Percentiles rank a stretch among this genome's conserved stretches.
Conservation (phyloP, 768 basidiomycete genomes). For the Roridomyces roridus region DNA sequence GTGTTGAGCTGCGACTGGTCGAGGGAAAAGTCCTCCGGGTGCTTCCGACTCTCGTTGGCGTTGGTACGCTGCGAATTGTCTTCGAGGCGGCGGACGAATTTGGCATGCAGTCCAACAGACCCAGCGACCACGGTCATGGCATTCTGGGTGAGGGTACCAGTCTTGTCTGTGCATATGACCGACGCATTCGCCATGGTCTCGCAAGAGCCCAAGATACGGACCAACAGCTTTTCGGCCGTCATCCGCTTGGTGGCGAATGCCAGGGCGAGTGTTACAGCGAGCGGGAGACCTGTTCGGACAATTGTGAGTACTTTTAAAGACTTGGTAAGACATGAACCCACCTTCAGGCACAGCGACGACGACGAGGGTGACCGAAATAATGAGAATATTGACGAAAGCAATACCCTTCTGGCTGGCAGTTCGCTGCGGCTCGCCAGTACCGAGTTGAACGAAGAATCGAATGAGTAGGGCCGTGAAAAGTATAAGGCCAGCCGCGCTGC, state of each 20-base stretch:
- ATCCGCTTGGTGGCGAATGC: constrained; percentile 99
- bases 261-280: constrained; percentile 95
- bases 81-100: constrained; percentile 84
- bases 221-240: constrained; percentile 93
- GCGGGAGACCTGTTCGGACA: constrained; percentile 70
- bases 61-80: constrained; percentile 78
- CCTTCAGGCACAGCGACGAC: constrained; percentile 91
- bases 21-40: constrained; percentile 81
- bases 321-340: constrained; percentile 26
- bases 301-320: constrained; percentile 4
- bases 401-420: constrained; percentile 85
- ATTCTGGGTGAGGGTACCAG: constrained; percentile 96
- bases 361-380: constrained; percentile 92
- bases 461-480: constrained; percentile 91
- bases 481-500: constrained; percentile 78
- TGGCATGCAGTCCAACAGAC: constrained; percentile 91
- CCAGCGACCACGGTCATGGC: constrained; percentile 96
- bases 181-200: constrained; percentile 99
- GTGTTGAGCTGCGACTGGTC: constrained; percentile 76
- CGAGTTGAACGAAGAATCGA: constrained; percentile 91
- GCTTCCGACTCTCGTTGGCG: constrained; percentile 63
- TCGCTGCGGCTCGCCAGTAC: constrained; percentile 59
- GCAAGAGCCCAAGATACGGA: constrained; percentile 94
- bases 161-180: constrained; percentile 95
- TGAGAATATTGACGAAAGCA: constrained; percentile 89